phyloP scores from a whole-genome alignment of 78 protist genomes.

The Dictyostelium firmibasis region DNA sequence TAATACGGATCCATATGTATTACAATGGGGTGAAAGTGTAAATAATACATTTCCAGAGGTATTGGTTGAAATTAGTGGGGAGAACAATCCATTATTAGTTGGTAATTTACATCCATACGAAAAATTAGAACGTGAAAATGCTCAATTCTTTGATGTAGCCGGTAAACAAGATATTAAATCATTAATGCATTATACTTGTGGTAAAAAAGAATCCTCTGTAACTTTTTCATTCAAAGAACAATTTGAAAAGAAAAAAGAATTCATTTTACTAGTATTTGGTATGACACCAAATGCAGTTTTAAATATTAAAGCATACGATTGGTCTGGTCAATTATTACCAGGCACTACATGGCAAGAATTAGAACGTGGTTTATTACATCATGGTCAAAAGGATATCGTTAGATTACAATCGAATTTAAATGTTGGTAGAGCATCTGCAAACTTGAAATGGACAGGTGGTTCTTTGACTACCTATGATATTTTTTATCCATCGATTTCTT shows the following conservation, averaged over 20 bases:
- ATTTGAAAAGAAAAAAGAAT: conserved; percentile 13
- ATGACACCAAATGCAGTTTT: not conserved
- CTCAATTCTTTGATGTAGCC: not conserved
- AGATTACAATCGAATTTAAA: conserved; percentile 8
- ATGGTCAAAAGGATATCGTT: not conserved
- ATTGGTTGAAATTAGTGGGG: not conserved
- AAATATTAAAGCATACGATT: conserved; percentile 6
- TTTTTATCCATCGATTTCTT: not conserved
- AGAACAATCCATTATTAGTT: conserved; percentile 13
- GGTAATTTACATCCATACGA: conserved; percentile 18
- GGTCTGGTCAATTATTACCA: conserved; percentile 7
- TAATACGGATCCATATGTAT: not conserved
- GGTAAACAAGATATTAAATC: conserved; percentile 34
- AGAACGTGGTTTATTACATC: not conserved
- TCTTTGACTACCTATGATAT: not conserved
- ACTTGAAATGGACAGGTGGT: not conserved
- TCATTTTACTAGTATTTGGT: not conserved
- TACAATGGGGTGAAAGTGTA: not conserved
- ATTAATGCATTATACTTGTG: conserved; percentile 36
- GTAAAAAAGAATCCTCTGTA: not conserved
- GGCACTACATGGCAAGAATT: conserved; percentile 11
- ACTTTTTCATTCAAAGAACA: not conserved
- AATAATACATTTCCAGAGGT: conserved; percentile 10
- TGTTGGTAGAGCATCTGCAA: not conserved
- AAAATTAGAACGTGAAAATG: not conserved